phyloP scores from a whole-genome alignment of 2,329 filamentous ascomycete genomes.

The Penicillium aurantiogriseum region DNA sequence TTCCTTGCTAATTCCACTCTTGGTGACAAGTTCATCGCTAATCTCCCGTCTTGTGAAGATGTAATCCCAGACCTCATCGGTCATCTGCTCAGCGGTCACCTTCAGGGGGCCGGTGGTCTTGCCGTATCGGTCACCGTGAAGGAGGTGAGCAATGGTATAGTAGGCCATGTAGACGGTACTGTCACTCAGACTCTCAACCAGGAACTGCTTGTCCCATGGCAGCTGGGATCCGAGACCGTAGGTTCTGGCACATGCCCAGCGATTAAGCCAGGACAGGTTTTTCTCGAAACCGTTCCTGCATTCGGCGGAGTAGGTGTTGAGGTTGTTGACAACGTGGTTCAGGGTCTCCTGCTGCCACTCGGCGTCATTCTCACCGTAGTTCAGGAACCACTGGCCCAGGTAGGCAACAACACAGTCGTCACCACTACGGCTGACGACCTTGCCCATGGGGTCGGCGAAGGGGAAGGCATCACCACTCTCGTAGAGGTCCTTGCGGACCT shows the following conservation, averaged over 20 bases:
- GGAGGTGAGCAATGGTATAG: conserved; percentile 60
- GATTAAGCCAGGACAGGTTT: conserved; percentile 86
- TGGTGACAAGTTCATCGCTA: conserved; percentile 61
- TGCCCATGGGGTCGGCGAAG: conserved; percentile 89
- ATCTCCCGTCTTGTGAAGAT: conserved; percentile 76
- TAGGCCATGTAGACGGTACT: conserved; percentile 79
- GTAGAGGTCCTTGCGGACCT: conserved; percentile 75
- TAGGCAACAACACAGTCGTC: conserved; percentile 92
- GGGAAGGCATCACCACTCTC: conserved; percentile 77
- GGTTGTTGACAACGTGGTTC: conserved; percentile 66
- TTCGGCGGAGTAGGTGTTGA: conserved; percentile 79
- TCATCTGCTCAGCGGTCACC: conserved; percentile 82
- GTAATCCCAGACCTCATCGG: conserved; percentile 94
- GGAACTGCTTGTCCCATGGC: conserved; percentile 86
- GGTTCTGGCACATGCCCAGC: conserved; percentile 90
- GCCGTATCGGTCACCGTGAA: conserved; percentile 86
- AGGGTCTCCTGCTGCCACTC: conserved; percentile 77
- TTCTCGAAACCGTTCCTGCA: conserved; percentile 78
- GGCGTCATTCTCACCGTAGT: conserved; percentile 81
- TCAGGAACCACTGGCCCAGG: conserved; percentile 96
- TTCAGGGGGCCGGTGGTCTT: conserved; percentile 65
- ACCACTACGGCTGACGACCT: conserved; percentile 82
- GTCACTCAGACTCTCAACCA: conserved; percentile 90
- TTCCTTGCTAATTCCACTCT: conserved; percentile 70
- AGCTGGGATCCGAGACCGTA: conserved; percentile 92